Evolutionary conservation across 1,284 basidiomycete genomes (phyloP).

Genomic region (Rhodotorula mucilaginosa): DNA sequence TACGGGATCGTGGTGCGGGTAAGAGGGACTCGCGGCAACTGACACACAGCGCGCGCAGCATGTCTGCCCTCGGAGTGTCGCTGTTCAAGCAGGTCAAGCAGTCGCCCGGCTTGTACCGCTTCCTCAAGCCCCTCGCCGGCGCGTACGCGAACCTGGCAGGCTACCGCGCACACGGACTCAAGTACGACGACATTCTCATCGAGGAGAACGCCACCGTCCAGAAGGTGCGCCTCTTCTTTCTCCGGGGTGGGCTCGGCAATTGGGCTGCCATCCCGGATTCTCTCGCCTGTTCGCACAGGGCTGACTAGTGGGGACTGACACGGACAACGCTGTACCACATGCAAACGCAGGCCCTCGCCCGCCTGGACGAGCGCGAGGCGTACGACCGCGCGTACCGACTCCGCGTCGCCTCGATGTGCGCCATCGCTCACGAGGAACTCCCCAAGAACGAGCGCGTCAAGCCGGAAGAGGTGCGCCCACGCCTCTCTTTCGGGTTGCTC

Average conservation of each 20-base stretch:
- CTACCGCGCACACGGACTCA: conserved; percentile 84
- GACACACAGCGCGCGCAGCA: neutral
- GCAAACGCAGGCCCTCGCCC: conserved; percentile 68
- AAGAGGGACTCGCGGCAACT: conserved; percentile 64
- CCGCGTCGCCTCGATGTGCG: conserved; percentile 71
- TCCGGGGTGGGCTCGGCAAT: neutral
- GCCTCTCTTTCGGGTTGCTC: too few relatives aligned
- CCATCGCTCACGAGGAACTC: conserved; percentile 75
- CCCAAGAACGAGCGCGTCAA: conserved; percentile 83
- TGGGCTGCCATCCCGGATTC: neutral
- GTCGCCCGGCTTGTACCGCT: conserved; percentile 55
- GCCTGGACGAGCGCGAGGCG: conserved; percentile 72
- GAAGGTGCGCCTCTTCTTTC: conserved; percentile 59
- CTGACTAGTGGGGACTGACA: neutral
- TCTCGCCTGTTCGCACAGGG: neutral
- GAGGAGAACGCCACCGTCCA: conserved; percentile 85
- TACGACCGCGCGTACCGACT: conserved; percentile 93
- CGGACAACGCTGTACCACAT: neutral
- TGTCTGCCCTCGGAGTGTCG: conserved; percentile 37
- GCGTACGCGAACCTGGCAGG: conserved; percentile 81
- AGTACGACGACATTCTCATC: conserved; percentile 89
- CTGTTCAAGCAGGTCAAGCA: conserved; percentile 29
- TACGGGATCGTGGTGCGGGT: neutral
- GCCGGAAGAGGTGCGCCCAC: conserved; percentile 64
- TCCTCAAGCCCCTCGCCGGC: conserved; percentile 74